phyloP scores from a whole-genome alignment of 73 alveolate species.

The Paramecium bursaria region DNA sequence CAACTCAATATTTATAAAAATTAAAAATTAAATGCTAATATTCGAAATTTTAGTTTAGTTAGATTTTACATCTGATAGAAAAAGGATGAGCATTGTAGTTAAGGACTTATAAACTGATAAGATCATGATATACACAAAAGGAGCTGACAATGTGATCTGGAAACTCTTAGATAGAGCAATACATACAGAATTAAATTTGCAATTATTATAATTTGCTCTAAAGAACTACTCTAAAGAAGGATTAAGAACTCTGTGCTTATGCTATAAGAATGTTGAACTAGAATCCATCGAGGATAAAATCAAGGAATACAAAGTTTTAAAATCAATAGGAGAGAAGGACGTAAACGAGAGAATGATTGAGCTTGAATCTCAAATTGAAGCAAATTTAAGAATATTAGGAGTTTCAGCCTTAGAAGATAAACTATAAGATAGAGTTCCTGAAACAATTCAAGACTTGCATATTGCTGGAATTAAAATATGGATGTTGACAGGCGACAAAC shows the following conservation, averaged over 20 bases:
- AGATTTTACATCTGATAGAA: conserved; percentile 92
- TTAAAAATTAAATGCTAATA: conserved; percentile 71
- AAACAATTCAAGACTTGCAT: conserved; percentile 83
- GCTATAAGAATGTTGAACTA: conserved; percentile 81
- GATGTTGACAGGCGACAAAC: conserved; percentile 98
- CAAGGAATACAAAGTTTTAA: conserved; percentile 71
- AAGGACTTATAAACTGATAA: conserved; percentile 76
- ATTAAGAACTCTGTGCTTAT: conserved; percentile 87
- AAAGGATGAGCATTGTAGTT: conserved; percentile 87
- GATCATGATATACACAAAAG: conserved; percentile 81
- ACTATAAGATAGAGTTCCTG: conserved; percentile 92
- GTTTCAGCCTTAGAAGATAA: conserved; percentile 96
- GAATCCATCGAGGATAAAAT: conserved; percentile 76
- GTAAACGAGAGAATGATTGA: conserved; percentile 68
- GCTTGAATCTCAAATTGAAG: conserved; percentile 78
- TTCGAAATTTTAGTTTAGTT: conserved; percentile 81
- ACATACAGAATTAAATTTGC: conserved; percentile 14
- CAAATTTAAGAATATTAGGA: conserved; percentile 85
- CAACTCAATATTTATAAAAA: conserved; percentile 72
- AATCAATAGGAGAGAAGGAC: conserved; percentile 55
- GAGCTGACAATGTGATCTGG: conserved; percentile 89
- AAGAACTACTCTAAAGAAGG: conserved; percentile 85
- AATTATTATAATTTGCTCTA: conserved; percentile 59
- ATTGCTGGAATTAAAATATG: conserved; percentile 95
- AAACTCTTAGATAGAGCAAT: conserved; percentile 13